Evolutionary conservation across 2,329 filamentous ascomycete species (phyloP).

Genomic region (Emericellopsis atlantica): DNA sequence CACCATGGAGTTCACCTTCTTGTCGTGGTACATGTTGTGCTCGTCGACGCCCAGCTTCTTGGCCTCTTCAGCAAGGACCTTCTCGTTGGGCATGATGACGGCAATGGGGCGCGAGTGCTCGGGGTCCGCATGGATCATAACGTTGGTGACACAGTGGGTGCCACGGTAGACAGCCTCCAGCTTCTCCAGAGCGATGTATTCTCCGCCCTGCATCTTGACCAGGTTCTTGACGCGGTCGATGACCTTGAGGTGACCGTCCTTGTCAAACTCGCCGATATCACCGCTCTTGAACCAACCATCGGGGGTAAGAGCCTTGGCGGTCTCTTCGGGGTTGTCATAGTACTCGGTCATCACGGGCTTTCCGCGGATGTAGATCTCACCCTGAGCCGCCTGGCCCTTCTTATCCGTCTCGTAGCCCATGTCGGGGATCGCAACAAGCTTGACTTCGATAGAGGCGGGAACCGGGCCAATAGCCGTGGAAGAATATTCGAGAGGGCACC

Average conservation of each 20-base stretch:
- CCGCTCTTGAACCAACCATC: slow-evolving; percentile 98
- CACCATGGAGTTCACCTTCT: slow-evolving; percentile 48
- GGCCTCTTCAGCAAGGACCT: slow-evolving; percentile 47
- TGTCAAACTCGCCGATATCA: slow-evolving; percentile 84
- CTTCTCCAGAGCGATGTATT: slow-evolving; percentile 96
- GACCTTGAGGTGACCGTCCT: slow-evolving; percentile 67
- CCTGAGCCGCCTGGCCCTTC: slow-evolving; percentile 56
- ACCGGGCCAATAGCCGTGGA: slow-evolving; percentile 66
- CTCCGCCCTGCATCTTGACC: slow-evolving; percentile 87
- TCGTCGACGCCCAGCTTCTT: slow-evolving; percentile 50
- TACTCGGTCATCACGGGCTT: slow-evolving; percentile 64
- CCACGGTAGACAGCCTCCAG: slow-evolving; percentile 85
- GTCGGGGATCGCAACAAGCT: slow-evolving; percentile 82
- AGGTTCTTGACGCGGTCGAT: slow-evolving; percentile 98
- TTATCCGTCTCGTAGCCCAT: slow-evolving; percentile 71
- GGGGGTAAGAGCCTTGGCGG: slow-evolving; percentile 58
- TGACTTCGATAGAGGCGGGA: slow-evolving; percentile 68
- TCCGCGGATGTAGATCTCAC: slow-evolving; percentile 85
- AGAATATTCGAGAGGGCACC: slow-evolving; percentile 77
- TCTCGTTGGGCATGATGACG: slow-evolving; percentile 60
- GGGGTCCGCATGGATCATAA: slow-evolving; percentile 74
- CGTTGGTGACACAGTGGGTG: slow-evolving; percentile 65
- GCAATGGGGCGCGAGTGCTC: slow-evolving; percentile 70
- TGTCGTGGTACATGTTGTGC: slow-evolving; percentile 53
- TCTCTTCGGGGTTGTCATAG: slow-evolving; percentile 78